Conservation (phyloP, 805 yeast species). For the Myxozyma geophila region DNA sequence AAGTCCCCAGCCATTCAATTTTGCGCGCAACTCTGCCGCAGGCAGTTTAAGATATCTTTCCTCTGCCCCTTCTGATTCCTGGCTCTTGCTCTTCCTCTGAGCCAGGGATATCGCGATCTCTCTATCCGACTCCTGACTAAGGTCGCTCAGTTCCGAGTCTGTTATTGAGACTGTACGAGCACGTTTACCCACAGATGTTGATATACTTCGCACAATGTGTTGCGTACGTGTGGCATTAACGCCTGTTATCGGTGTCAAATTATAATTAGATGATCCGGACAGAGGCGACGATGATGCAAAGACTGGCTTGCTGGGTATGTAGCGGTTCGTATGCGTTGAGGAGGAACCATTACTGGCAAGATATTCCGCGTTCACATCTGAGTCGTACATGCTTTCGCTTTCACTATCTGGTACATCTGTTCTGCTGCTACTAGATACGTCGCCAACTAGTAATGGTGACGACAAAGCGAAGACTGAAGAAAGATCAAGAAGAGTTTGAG, state of each 20-base stretch:
- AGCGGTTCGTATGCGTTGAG: neutral
- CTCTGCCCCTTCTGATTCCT: neutral
- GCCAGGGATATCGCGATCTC: no score
- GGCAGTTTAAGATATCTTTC: conserved; percentile 4
- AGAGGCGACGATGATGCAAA: neutral
- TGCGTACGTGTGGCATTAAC: neutral
- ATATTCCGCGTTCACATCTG: conserved; percentile 3
- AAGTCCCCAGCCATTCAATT: conserved; percentile 27
- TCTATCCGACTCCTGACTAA: no score
- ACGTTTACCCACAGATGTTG: neutral
- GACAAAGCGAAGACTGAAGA: neutral
- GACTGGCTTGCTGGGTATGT: neutral
- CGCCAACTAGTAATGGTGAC: neutral
- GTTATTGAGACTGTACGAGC: neutral
- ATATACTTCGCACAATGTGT: neutral
- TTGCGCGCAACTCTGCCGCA: conserved; percentile 23
- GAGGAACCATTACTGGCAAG: neutral
- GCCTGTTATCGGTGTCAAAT: no score
- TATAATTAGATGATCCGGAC: no score
- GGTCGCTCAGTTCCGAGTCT: no score
- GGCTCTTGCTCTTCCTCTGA: neutral
- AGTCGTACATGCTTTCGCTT: conserved; percentile 3
- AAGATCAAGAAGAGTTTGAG: neutral
- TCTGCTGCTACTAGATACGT: neutral
- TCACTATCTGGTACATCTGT: conserved; percentile 21